Evolutionary conservation across 2,329 filamentous ascomycete genomes (phyloP).

Genomic region (Leptographium lundbergii): DNA sequence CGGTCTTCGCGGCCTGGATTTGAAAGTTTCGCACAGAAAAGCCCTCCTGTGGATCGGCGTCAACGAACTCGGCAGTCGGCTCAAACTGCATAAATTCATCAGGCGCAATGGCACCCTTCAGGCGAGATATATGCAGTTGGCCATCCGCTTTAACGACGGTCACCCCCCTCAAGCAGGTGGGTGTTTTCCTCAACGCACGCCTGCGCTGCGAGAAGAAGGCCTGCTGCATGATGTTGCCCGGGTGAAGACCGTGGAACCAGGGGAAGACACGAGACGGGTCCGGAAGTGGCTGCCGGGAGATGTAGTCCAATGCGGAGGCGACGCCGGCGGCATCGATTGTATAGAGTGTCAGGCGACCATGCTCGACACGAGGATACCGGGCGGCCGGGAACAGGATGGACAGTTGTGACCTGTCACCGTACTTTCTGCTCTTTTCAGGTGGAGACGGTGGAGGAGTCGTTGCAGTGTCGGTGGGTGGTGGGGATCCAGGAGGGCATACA

Average conservation of each 20-base stretch:
- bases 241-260: conserved; percentile 89
- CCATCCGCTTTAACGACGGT: conserved; percentile 84
- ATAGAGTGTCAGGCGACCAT: conserved; percentile 48
- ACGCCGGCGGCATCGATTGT: conserved; percentile 58
- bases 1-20: conserved; percentile 82
- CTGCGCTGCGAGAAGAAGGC: conserved; percentile 77
- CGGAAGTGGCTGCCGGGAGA: conserved; percentile 68
- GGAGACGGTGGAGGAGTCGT: conserved; percentile 34
- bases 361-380: conserved; percentile 37
- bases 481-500: conserved; percentile 72
- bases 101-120: conserved; percentile 79
- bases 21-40: conserved; percentile 97
- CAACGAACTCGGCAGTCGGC: conserved; percentile 51
- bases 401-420: conserved; percentile 32
- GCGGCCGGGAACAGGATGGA: conserved; percentile 68
- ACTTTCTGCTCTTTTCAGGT: background rate
- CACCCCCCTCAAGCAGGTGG: conserved; percentile 66
- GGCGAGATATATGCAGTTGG: conserved; percentile 56
- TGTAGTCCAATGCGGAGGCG: conserved; percentile 60
- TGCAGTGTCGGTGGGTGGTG: conserved; percentile 13
- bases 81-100: conserved; percentile 58
- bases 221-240: conserved; percentile 77
- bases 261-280: conserved; percentile 82
- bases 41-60: conserved; percentile 75
- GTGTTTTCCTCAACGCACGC: conserved; percentile 55